Percentiles rank a stretch among this genome's conserved stretches.
These are phyloP conservation scores for Akanthomyces dipterigenus DNA, from an alignment of 2,329 filamentous ascomycete species.

Conservation along the genomic window DNA sequence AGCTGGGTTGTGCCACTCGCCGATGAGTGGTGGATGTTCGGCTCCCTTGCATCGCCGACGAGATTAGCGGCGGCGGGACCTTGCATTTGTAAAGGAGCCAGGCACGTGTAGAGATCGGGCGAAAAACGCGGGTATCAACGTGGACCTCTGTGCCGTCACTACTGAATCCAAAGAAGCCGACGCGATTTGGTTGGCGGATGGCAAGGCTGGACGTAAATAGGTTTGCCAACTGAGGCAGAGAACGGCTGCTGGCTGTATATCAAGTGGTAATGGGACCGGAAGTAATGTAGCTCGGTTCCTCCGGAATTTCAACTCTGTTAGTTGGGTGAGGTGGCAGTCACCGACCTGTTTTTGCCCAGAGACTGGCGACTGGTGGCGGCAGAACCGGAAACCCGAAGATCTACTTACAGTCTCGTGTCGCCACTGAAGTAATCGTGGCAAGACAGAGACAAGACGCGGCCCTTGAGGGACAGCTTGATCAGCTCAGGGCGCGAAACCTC, in stretches of 20 bases:
- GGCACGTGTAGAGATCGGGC: slow-evolving; percentile 3
- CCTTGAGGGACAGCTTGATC: not conserved
- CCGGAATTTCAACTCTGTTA: not conserved
- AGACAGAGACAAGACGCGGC: not conserved
- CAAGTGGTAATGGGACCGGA: not conserved
- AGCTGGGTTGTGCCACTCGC: slow-evolving; percentile 8
- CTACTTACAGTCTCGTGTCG: not conserved
- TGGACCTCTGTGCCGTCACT: not conserved
- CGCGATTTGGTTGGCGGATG: not conserved
- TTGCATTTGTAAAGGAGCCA: slow-evolving; percentile 7
- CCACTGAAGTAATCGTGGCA: not conserved
- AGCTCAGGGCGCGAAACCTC: not conserved
- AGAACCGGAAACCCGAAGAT: not conserved
- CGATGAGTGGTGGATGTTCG: not conserved
- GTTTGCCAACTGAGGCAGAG: not conserved
- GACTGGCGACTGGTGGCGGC: not conserved
- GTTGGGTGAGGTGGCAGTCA: not conserved
- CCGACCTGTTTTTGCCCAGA: not conserved
- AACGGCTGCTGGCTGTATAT: no score
- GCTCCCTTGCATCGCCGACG: slow-evolving; percentile 9
- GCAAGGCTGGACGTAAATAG: not conserved
- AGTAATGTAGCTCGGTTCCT: not conserved
- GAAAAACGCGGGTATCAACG: not conserved
- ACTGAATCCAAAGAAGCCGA: slow-evolving; percentile 7
- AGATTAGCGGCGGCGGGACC: not conserved